A percentile compares a stretch with the other conserved stretches of the same genome.
These are phyloP conservation scores for Solanum chmielewskii DNA, from an alignment of 257 asterid genomes.

Conservation along the genomic window DNA sequence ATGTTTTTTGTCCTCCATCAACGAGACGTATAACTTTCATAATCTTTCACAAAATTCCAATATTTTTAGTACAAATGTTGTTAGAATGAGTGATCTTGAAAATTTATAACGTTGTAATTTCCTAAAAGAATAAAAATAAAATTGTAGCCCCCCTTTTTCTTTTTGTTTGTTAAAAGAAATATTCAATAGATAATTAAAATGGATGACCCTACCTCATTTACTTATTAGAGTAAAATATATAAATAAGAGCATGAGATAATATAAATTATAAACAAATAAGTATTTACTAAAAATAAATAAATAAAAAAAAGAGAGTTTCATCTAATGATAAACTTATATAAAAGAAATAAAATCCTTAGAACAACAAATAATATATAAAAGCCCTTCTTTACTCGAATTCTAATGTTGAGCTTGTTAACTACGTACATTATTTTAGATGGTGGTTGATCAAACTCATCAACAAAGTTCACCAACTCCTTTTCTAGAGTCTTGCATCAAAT, in stretches of 20 bases:
- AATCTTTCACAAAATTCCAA: neutral
- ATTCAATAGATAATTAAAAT: neutral
- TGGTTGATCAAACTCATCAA: neutral
- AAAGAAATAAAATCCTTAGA: neutral
- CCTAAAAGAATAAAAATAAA: too few species aligned
- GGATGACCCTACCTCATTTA: too few species aligned
- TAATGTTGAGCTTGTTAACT: neutral
- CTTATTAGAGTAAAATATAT: too few species aligned
- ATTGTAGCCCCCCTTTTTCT: neutral
- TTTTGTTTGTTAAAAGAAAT: neutral
- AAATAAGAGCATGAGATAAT: too few species aligned
- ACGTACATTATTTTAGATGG: neutral
- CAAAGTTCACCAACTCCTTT: neutral
- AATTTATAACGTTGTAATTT: neutral
- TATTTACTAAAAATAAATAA: too few species aligned
- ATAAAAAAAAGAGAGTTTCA: neutral
- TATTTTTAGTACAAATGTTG: neutral
- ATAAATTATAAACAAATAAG: too few species aligned
- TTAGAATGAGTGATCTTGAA: neutral
- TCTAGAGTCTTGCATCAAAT: neutral
- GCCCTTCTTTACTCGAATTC: neutral
- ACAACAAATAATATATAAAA: neutral
- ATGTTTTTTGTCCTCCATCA: neutral
- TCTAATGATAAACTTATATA: neutral
- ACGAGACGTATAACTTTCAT: neutral